Evolutionary conservation across 2,329 filamentous ascomycete genomes (phyloP).

Genomic region (Claviceps quebecensis): DNA sequence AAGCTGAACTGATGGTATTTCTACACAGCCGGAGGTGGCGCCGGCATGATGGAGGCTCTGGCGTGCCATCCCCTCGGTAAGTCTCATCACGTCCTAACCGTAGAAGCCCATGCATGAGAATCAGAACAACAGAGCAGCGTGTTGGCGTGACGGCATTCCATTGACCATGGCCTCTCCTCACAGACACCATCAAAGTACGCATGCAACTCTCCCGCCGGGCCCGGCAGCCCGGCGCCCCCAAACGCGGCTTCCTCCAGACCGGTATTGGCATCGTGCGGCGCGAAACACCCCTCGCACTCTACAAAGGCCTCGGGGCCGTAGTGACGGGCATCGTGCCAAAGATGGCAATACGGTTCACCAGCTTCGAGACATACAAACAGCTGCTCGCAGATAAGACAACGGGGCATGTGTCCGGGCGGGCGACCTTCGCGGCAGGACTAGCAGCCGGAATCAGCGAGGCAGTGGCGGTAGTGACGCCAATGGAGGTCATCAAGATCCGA

Average conservation of each 20-base stretch:
- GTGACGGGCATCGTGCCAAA: constrained; percentile 94
- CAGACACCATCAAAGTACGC: constrained; percentile 95
- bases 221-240: constrained; percentile 66
- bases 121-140: too few relatives aligned
- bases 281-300: constrained; percentile 84
- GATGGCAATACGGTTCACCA: constrained; percentile 98
- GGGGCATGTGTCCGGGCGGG: constrained; percentile 53
- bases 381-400: constrained; percentile 54
- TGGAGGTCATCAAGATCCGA: constrained; percentile 99
- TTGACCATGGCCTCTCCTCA: too few relatives aligned
- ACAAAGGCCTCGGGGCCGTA: constrained; percentile 97
- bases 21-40: constrained; percentile 81
- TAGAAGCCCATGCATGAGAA: too few relatives aligned
- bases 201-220: constrained; percentile 94
- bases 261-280: constrained; percentile 74
- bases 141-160: too few relatives aligned
- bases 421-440: constrained; percentile 66
- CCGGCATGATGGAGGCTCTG: constrained; percentile 98
- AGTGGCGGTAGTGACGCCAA: constrained; percentile 88
- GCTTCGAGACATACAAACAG: constrained; percentile 92
- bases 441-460: constrained; percentile 92
- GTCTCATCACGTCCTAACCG: constrained; percentile 9
- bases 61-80: constrained; percentile 85
- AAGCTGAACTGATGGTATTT: not conserved
- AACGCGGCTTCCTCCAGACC: constrained; percentile 76